phyloP scores from a whole-genome alignment of 176 grass and related monocot genomes.

The Hyparrhenia diplandra region DNA sequence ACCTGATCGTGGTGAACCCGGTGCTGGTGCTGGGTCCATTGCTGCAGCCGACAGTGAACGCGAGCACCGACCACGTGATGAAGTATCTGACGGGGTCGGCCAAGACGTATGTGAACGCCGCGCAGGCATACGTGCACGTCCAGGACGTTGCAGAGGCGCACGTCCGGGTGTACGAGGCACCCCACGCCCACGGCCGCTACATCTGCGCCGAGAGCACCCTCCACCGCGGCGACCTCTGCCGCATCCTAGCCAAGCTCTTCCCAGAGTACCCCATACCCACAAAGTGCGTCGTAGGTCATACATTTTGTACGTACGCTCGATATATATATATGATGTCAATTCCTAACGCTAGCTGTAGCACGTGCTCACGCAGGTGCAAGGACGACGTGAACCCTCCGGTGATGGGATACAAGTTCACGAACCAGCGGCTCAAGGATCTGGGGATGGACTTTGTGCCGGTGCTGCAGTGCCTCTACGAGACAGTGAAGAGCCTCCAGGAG shows the following conservation, averaged over 20 bases:
- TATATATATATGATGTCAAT: too few relatives aligned
- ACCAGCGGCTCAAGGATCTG: constrained; percentile 67
- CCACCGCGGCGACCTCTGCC: constrained; percentile 70
- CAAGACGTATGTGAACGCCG: constrained; percentile 63
- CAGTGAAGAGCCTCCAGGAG: constrained; percentile 48
- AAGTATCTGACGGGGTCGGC: constrained; percentile 73
- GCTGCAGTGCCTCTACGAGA: constrained; percentile 44
- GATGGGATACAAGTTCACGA: constrained; percentile 61
- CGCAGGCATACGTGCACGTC: constrained; percentile 79
- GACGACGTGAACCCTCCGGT: constrained; percentile 56
- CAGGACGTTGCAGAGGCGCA: constrained; percentile 73
- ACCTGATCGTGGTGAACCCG: constrained; percentile 63
- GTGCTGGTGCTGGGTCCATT: constrained; percentile 57
- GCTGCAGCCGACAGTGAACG: constrained; percentile 66
- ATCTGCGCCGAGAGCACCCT: constrained; percentile 80
- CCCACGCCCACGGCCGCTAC: constrained; percentile 52
- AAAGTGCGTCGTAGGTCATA: too few relatives aligned
- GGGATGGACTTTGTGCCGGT: constrained; percentile 61
- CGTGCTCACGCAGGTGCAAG: too few relatives aligned
- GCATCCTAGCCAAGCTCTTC: constrained; percentile 71
- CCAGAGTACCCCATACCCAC: constrained; percentile 72
- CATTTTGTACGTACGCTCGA: too few relatives aligned
- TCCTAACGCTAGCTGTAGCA: too few relatives aligned
- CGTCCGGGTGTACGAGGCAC: constrained; percentile 53
- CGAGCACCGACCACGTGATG: constrained; percentile 49